phyloP scores from a whole-genome alignment of 2,329 filamentous ascomycete genomes.

The Aspergillus novoparasiticus region DNA sequence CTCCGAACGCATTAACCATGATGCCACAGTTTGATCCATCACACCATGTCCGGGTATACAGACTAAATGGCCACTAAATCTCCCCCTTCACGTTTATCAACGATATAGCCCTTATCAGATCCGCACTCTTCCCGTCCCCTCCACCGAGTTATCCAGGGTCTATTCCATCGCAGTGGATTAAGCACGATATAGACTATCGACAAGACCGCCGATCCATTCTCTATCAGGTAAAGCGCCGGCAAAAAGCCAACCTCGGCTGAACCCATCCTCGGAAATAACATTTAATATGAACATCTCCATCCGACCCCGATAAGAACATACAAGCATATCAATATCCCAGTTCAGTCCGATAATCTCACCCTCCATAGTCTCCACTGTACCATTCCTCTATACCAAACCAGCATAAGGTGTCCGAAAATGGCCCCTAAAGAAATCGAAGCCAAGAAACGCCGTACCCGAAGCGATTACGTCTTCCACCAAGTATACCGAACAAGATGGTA shows the following conservation, averaged over 20 bases:
- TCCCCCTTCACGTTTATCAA: not conserved
- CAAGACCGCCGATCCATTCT: not conserved
- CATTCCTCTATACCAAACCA: not conserved
- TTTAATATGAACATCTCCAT: not conserved
- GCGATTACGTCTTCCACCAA: constrained; percentile 75
- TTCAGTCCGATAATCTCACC: not conserved
- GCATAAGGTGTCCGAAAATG: constrained; percentile 15
- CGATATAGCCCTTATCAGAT: not conserved
- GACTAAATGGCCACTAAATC: not conserved
- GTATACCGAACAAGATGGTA: constrained; percentile 89
- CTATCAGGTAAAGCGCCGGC: not conserved
- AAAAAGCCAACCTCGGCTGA: constrained; percentile 1
- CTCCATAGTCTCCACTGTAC: not conserved
- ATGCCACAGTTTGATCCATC: not conserved
- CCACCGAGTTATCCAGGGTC: not conserved
- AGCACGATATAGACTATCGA: not conserved
- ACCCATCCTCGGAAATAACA: not conserved
- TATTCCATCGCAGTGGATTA: not conserved
- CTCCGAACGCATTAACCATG: too few relatives aligned
- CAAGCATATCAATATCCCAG: not conserved
- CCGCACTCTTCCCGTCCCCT: not conserved
- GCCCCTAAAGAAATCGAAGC: constrained; percentile 41
- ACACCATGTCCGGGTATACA: not conserved
- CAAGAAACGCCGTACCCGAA: constrained; percentile 63
- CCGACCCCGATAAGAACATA: not conserved